Evolutionary conservation across 108 stramenopile genomes (phyloP).

Genomic region (Skeletonema marinoi): DNA sequence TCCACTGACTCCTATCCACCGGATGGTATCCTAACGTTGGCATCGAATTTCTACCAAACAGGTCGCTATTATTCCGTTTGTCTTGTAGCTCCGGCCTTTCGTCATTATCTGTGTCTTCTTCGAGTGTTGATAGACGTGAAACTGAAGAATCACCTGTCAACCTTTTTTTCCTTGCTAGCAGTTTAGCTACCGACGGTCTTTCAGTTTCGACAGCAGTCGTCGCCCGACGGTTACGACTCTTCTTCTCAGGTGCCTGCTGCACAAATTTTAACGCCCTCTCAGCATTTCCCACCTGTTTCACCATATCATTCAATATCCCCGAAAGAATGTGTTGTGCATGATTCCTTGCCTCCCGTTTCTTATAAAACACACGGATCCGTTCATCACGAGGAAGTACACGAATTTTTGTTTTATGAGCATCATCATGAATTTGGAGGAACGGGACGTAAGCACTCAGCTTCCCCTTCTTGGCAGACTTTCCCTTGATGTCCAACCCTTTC

Average conservation of each 20-base stretch:
- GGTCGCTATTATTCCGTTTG: background rate
- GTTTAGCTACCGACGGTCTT: background rate
- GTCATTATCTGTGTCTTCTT: background rate
- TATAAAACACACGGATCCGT: conserved; percentile 63
- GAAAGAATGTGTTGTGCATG: conserved; percentile 35
- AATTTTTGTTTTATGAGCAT: conserved; percentile 58
- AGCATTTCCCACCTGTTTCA: conserved; percentile 7
- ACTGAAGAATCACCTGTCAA: background rate
- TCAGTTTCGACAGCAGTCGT: background rate
- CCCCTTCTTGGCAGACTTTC: conserved; percentile 58
- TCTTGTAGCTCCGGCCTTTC: background rate
- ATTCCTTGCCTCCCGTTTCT: conserved; percentile 49
- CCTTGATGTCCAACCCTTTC: conserved; percentile 60
- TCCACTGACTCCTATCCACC: background rate
- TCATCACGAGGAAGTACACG: conserved; percentile 42
- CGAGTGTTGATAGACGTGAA: background rate
- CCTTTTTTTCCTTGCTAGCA: background rate
- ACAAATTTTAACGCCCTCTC: background rate
- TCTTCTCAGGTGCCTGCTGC: background rate
- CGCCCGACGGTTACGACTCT: background rate
- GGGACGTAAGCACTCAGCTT: conserved; percentile 51
- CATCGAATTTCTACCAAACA: background rate
- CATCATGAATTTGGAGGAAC: conserved; percentile 59
- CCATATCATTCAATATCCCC: conserved; percentile 41
- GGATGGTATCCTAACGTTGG: background rate